These are phyloP conservation scores for Geotrichum armillariae DNA, from an alignment of 1,139 yeast genomes.

Conservation along the genomic window DNA sequence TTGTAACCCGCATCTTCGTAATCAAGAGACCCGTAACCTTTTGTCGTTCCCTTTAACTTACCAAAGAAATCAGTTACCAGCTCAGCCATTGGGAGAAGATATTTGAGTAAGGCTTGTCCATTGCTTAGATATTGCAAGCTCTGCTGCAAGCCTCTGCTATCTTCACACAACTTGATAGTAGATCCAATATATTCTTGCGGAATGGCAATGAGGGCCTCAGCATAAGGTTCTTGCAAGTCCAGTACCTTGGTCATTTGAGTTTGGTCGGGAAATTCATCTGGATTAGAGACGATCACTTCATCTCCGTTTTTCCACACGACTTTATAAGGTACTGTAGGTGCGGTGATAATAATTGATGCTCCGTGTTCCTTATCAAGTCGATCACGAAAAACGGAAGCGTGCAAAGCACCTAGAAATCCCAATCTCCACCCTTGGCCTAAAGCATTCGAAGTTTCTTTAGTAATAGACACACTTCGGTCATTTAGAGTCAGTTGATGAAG, in stretches of 20 bases:
- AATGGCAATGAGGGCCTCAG: slow-evolving; percentile 85
- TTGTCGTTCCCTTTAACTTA: slow-evolving; percentile 81
- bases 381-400: slow-evolving; percentile 93
- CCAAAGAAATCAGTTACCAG: slow-evolving; percentile 95
- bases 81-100: slow-evolving; percentile 82
- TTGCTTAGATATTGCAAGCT: slow-evolving; percentile 77
- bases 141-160: slow-evolving; percentile 77
- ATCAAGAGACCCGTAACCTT: slow-evolving; percentile 92
- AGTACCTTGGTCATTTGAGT: slow-evolving; percentile 47
- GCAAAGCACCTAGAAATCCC: slow-evolving; percentile 91
- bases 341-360: slow-evolving; percentile 85
- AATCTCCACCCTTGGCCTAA: slow-evolving; percentile 97
- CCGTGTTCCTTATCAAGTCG: slow-evolving; percentile 92
- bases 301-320: slow-evolving; percentile 62
- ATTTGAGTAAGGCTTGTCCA: slow-evolving; percentile 79
- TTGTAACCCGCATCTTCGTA: slow-evolving; percentile 91
- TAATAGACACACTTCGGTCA: slow-evolving; percentile 87
- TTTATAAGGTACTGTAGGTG: slow-evolving; percentile 94
- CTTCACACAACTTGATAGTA: slow-evolving; percentile 83
- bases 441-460: slow-evolving; percentile 90
- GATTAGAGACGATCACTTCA: slow-evolving; percentile 72
- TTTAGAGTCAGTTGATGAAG: slow-evolving; percentile 84
- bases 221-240: slow-evolving; percentile 80
- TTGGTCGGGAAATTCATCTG: slow-evolving; percentile 83
- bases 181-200: slow-evolving; percentile 88